Evolutionary conservation across 495 filamentous ascomycete species (phyloP).

Genomic region (Recurvomyces mirabilis): DNA sequence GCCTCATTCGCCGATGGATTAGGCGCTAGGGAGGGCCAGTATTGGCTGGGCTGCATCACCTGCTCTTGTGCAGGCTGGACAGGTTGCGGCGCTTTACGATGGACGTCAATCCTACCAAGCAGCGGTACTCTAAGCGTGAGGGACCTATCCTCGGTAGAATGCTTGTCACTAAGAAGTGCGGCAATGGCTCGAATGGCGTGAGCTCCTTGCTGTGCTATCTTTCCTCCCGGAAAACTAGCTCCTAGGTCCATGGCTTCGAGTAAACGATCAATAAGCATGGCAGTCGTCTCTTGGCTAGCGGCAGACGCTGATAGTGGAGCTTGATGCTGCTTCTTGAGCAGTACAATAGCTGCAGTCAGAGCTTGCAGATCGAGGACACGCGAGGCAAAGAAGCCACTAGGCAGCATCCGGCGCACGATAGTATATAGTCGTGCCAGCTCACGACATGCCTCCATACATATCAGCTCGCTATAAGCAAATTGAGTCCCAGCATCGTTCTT

Average conservation of each 20-base stretch:
- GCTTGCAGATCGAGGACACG: conserved; percentile 28
- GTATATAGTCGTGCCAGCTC: conserved; percentile 23
- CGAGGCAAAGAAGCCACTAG: conserved; percentile 25
- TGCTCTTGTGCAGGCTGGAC: too few relatives aligned
- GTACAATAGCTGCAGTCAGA: conserved; percentile 25
- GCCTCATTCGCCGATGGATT: too few relatives aligned
- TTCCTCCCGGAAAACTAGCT: neutral
- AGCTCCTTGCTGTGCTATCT: neutral
- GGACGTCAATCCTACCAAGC: neutral
- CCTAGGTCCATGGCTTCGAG: neutral
- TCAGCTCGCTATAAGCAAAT: conserved; percentile 20
- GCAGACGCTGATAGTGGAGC: neutral
- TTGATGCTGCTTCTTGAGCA: conserved; percentile 16
- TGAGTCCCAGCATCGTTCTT: conserved; percentile 19
- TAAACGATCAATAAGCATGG: neutral
- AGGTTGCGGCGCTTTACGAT: neutral
- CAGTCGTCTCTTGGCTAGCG: neutral
- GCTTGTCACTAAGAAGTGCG: neutral
- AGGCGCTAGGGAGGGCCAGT: too few relatives aligned
- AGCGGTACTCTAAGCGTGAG: neutral
- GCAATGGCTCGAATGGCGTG: neutral
- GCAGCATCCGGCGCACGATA: conserved; percentile 19
- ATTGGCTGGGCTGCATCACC: too few relatives aligned
- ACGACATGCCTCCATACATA: conserved; percentile 27
- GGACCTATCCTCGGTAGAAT: neutral